Conservation (phyloP, 2,329 filamentous ascomycete species). For the Fusarium secorum region DNA sequence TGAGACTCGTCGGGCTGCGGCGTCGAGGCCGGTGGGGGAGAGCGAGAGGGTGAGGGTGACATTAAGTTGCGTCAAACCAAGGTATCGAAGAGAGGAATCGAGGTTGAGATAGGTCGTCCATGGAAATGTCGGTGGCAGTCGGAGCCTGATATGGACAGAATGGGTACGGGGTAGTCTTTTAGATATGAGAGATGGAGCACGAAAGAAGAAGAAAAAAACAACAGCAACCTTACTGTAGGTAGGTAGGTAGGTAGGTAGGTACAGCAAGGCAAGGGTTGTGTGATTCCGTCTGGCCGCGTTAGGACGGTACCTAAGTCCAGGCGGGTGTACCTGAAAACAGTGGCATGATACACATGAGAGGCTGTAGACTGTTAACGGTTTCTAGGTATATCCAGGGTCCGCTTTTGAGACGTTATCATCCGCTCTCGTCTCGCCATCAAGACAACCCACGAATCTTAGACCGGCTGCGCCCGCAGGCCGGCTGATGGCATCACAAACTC, state of each 20-base stretch:
- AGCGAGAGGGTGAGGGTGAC: constrained; percentile 39
- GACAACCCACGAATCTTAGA: constrained; percentile 42
- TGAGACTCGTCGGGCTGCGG: constrained; percentile 52
- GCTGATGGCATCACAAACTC: constrained; percentile 44
- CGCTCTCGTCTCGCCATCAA: constrained; percentile 36
- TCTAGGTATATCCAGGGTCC: constrained; percentile 13
- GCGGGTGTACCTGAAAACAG: constrained; percentile 2
- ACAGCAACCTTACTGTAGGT: constrained; percentile 13
- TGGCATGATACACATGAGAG: background rate
- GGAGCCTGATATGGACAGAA: constrained; percentile 21
- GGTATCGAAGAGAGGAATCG: constrained; percentile 33
- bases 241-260: background rate
- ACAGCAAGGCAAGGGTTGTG: constrained; percentile 11
- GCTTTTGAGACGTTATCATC: constrained; percentile 41
- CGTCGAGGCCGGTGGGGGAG: constrained; percentile 38
- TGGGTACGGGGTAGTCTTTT: background rate
- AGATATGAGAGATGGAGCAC: constrained; percentile 31
- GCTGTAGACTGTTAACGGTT: constrained; percentile 22
- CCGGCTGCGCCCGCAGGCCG: constrained; percentile 42
- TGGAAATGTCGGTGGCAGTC: constrained; percentile 37
- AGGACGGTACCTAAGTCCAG: constrained; percentile 21
- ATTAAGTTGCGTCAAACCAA: constrained; percentile 41
- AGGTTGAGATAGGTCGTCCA: constrained; percentile 37
- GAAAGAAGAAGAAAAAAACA: constrained; percentile 7
- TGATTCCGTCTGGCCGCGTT: constrained; percentile 37